Evolutionary conservation across 2,329 filamentous ascomycete species (phyloP).

Genomic region (Clonostachys sp.): DNA sequence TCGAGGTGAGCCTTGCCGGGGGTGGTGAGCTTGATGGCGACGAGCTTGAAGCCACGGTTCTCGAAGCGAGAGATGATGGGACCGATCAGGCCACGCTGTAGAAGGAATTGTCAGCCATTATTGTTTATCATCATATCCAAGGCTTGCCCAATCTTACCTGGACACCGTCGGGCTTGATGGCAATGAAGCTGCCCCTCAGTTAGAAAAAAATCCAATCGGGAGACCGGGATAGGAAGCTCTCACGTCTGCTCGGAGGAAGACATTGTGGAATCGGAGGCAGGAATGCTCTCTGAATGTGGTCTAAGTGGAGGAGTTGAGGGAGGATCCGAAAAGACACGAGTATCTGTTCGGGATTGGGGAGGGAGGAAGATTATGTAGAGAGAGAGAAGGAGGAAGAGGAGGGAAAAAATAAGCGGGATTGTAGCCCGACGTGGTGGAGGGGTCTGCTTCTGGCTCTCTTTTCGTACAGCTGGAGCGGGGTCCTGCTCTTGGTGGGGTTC

Average conservation of each 20-base stretch:
- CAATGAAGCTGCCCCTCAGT: constrained; percentile 78
- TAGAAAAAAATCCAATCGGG: constrained; percentile 11
- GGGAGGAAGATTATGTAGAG: constrained; percentile 27
- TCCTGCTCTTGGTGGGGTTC: constrained; percentile 23
- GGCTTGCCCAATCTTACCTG: constrained; percentile 57
- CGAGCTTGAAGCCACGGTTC: constrained; percentile 95
- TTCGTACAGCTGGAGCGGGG: constrained; percentile 18
- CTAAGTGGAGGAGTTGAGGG: constrained; percentile 18
- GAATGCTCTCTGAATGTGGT: constrained; percentile 9
- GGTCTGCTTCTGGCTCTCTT: constrained; percentile 5
- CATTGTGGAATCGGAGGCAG: constrained; percentile 46
- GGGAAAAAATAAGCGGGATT: constrained; percentile 36
- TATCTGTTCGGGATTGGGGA: constrained; percentile 13
- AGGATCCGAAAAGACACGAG: constrained; percentile 18
- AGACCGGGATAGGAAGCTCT: constrained; percentile 36
- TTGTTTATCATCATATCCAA: not conserved
- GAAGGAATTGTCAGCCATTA: constrained; percentile 11
- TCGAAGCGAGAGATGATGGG: constrained; percentile 98
- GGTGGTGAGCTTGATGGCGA: constrained; percentile 89
- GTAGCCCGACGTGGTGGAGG: constrained; percentile 20
- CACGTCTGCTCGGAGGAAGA: constrained; percentile 82
- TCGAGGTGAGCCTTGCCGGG: constrained; percentile 94
- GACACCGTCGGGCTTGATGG: constrained; percentile 99
- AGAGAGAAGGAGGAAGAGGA: constrained; percentile 28
- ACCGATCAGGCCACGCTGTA: constrained; percentile 90